Percentiles rank a stretch among this genome's conserved stretches.
These are phyloP conservation scores for Phanerochaete sordida DNA, from an alignment of 768 basidiomycete genomes.

Conservation along the genomic window DNA sequence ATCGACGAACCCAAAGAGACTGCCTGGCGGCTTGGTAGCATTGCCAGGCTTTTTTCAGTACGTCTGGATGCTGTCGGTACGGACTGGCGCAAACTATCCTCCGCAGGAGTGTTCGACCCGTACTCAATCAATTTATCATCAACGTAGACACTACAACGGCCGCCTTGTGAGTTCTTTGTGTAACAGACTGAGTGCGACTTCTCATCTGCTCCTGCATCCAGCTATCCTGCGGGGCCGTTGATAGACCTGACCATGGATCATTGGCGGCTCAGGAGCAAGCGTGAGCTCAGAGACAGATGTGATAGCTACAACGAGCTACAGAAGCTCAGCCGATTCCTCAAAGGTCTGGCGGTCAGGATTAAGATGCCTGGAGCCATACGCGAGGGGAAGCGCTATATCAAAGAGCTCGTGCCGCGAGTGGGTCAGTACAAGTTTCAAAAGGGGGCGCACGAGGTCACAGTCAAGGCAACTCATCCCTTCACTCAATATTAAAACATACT, in stretches of 20 bases:
- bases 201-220: background rate
- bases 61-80: background rate
- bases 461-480: background rate
- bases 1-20: background rate
- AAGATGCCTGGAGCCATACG: background rate
- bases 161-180: slow-evolving; percentile 2
- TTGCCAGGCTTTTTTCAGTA: slow-evolving; percentile 12
- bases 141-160: slow-evolving; percentile 13
- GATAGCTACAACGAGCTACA: background rate
- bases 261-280: background rate
- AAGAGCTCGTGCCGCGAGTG: background rate
- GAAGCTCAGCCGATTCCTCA: slow-evolving; percentile 4
- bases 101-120: slow-evolving; percentile 11
- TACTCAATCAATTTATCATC: background rate
- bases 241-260: background rate
- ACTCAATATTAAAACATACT: background rate
- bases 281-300: background rate
- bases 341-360: slow-evolving; percentile 1
- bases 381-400: background rate
- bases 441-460: background rate
- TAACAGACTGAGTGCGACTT: background rate
- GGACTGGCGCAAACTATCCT: no score
- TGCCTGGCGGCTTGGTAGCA: slow-evolving; percentile 4
- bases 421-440: background rate
- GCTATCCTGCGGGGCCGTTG: slow-evolving; percentile 3